A percentile compares a stretch with the other conserved stretches of the same genome.
Conservation (phyloP, 2,329 filamentous ascomycete genomes). For the Eutypa lata region DNA sequence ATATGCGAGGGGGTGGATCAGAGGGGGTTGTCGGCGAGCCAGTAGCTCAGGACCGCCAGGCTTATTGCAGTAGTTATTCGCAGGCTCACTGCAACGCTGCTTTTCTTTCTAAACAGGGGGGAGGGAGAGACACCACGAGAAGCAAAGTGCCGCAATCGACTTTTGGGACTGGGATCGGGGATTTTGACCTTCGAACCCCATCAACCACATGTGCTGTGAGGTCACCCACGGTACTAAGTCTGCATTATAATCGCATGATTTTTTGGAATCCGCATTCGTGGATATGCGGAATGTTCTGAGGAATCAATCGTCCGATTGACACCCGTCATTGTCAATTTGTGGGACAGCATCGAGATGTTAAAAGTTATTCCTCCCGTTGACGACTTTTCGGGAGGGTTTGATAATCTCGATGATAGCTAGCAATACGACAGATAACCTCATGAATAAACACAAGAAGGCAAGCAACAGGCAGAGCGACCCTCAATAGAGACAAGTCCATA, state of each 20-base stretch:
- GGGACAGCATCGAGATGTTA: neutral
- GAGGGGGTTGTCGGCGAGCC: too few relatives aligned
- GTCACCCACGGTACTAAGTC: neutral
- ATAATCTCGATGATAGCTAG: too few relatives aligned
- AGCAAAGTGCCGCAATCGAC: slow-evolving; percentile 25
- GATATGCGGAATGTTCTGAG: neutral
- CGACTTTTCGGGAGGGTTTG: too few relatives aligned
- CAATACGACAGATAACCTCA: too few relatives aligned
- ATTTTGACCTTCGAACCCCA: slow-evolving; percentile 11
- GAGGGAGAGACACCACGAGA: slow-evolving; percentile 3
- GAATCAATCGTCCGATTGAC: neutral
- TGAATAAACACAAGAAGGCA: too few relatives aligned
- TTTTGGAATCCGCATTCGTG: neutral
- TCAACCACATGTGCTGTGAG: neutral
- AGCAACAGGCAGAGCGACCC: too few relatives aligned
- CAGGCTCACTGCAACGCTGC: too few relatives aligned
- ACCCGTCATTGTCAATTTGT: neutral
- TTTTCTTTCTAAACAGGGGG: slow-evolving; percentile 10
- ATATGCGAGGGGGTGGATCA: too few relatives aligned
- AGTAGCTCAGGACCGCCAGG: too few relatives aligned
- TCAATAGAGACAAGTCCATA: too few relatives aligned
- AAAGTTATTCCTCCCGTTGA: neutral
- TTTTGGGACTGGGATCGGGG: slow-evolving; percentile 26
- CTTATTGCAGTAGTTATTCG: too few relatives aligned
- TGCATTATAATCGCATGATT: neutral